Percentiles rank a stretch among this genome's conserved stretches.
Conservation (phyloP, 176 grass and related monocot species). For the Aegilops sharonensis region DNA sequence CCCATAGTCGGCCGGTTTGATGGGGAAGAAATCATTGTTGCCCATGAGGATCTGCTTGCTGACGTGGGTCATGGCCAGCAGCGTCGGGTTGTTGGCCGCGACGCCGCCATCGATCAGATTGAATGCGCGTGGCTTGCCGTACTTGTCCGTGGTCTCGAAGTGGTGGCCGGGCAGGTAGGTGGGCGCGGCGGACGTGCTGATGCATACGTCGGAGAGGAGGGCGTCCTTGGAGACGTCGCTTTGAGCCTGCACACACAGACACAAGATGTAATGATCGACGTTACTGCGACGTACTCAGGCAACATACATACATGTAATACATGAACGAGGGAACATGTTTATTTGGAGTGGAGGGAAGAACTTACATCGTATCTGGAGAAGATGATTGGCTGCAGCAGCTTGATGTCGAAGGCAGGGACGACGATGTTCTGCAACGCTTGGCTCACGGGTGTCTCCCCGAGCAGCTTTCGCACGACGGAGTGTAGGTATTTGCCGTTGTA, state of each 20-base stretch:
- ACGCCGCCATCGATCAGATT: conserved; percentile 66
- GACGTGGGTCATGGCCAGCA: conserved; percentile 54
- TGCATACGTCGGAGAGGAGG: conserved; percentile 53
- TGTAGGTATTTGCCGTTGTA: not conserved
- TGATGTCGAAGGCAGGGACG: conserved; percentile 54
- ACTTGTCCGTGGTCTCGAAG: conserved; percentile 39
- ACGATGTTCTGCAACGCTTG: not conserved
- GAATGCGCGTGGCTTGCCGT: conserved; percentile 40
- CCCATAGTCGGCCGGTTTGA: not conserved
- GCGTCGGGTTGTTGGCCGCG: conserved; percentile 71
- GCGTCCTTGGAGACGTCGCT: conserved; percentile 37
- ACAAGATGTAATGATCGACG: too few species aligned
- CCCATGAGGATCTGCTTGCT: conserved; percentile 47
- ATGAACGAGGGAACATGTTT: not conserved
- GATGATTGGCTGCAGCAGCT: not conserved
- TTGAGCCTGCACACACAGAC: not conserved
- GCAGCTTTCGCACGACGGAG: not conserved
- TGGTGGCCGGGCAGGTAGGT: conserved; percentile 36
- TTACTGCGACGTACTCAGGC: too few species aligned
- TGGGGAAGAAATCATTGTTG: conserved; percentile 38
- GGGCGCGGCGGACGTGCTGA: conserved; percentile 55
- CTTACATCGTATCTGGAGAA: not conserved
- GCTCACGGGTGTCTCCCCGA: not conserved
- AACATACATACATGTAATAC: not conserved
- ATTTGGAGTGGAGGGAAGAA: not conserved